Base-by-base conservation (phyloP, 2,329 filamentous ascomycete species). In the Xylariaceae sp. region DNA sequence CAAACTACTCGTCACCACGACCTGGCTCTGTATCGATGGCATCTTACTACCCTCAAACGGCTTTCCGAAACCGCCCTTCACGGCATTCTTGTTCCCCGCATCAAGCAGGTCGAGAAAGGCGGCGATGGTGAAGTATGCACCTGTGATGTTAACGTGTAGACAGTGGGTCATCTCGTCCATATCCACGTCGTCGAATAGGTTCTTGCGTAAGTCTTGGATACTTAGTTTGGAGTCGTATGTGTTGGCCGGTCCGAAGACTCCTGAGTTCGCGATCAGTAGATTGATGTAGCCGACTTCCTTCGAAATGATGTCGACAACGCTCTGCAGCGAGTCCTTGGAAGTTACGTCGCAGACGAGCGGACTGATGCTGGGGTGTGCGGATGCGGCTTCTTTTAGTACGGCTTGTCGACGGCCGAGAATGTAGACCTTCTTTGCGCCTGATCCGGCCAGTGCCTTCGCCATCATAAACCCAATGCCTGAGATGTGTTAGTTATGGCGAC, bases 101-200 rank as follows among this genome's bases (percentile, higher is more conserved):
- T 87, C 80, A 1, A 90, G 74, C 3, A 90, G 73, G 6, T 84
- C 84, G 1, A 91, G 70, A 60, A 90, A 87, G 0, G 85, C 86
- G 0, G 83, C 75, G 6, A 84, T 84, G 41, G 80, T 84, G 70
- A 87, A 88, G 67, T 83, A 88, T 0, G 86, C 78, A 11, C 80
- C 79, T 0, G 84, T 81, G 9, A 85, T 79, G 60, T 90, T 88
- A 12, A 81, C 80, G 42, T 77, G 74, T 66, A 81, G 81, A 0
- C 79, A 79, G 28, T 77, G 66, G 34, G 77, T 78, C 80, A 85
- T 87, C 22, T 76, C 75, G 34, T 82, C 77, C 51, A 80, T 73
- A 38, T 14, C 31, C 56, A 46, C 42, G 1, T 31, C 45, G 6
- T 51, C 31, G 34, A 55, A 54, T 81, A 87, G 0, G 82, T n/a